Percentiles rank a stretch among this genome's conserved stretches.
phyloP scores from a whole-genome alignment of 441 rosid genomes.

The Metrosideros polymorpha region DNA sequence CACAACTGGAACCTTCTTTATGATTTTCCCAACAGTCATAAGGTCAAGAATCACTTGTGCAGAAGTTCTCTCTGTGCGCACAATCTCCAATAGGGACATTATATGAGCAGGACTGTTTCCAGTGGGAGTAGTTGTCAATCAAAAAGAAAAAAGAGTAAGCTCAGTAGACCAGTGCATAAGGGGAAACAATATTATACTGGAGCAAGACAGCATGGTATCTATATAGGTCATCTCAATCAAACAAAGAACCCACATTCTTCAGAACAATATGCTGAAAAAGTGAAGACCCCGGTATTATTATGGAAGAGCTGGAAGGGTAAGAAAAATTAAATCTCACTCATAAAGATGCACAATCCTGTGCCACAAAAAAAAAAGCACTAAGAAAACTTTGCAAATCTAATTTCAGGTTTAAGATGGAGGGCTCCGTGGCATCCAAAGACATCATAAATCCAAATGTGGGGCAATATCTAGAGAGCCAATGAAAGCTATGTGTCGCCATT shows the following conservation, averaged over 20 bases:
- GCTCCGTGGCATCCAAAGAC: not conserved
- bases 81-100: conserved; percentile 97
- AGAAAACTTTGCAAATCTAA: not conserved
- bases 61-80: conserved; percentile 74
- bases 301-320: not conserved
- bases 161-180: not conserved
- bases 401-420: not conserved
- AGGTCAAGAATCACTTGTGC: conserved; percentile 89
- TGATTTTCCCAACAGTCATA: conserved; percentile 70
- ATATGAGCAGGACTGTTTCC: conserved; percentile 84
- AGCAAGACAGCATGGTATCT: not conserved
- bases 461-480: not conserved
- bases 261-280: not conserved
- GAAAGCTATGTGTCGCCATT: not conserved
- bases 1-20: conserved; percentile 92
- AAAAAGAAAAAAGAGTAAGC: not conserved
- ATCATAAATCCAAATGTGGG: not conserved
- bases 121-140: conserved; percentile 8
- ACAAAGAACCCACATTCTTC: not conserved
- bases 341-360: not conserved
- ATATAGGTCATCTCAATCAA: not conserved
- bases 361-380: not conserved
- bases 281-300: not conserved
- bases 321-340: not conserved
- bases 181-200: not conserved